Conservation (phyloP, 441 rosid genomes). For the Cnidoscolus chayamansa region DNA sequence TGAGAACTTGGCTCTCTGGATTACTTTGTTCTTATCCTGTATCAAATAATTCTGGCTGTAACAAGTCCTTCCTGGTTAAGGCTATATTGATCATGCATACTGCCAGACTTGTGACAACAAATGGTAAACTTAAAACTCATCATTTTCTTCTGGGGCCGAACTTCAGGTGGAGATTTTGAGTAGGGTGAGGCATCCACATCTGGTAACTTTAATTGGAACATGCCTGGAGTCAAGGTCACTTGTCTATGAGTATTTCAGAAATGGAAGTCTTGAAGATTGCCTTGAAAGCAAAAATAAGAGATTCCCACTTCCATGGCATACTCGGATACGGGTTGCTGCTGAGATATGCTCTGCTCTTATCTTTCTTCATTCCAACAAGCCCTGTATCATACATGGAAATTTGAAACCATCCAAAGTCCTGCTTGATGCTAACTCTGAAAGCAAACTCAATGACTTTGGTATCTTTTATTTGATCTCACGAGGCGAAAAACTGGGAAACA, state of each 20-base stretch:
- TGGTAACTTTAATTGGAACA: conserved; percentile 66
- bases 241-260: conserved; percentile 63
- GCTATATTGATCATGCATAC: neutral
- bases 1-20: no score
- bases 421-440: conserved; percentile 59
- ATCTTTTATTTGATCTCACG: conserved; percentile 45
- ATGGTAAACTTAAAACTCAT: neutral
- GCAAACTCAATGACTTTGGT: conserved; percentile 68
- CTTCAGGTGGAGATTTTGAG: conserved; percentile 76
- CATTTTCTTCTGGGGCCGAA: conserved; percentile 3
- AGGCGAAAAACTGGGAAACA: conserved; percentile 14
- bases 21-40: no score
- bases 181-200: conserved; percentile 84
- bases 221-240: conserved; percentile 80
- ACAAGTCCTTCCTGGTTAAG: neutral
- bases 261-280: conserved; percentile 72
- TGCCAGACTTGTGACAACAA: neutral
- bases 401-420: conserved; percentile 80
- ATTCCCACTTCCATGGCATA: conserved; percentile 65
- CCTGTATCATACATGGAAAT: conserved; percentile 73
- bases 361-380: conserved; percentile 80
- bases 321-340: conserved; percentile 54
- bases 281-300: conserved; percentile 48
- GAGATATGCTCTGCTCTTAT: conserved; percentile 84
- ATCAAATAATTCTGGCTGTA: neutral